A percentile compares a stretch with the other conserved stretches of the same genome.
Evolutionary conservation across 306 rosid genomes (phyloP).

Genomic region (Citrullus amarus): DNA sequence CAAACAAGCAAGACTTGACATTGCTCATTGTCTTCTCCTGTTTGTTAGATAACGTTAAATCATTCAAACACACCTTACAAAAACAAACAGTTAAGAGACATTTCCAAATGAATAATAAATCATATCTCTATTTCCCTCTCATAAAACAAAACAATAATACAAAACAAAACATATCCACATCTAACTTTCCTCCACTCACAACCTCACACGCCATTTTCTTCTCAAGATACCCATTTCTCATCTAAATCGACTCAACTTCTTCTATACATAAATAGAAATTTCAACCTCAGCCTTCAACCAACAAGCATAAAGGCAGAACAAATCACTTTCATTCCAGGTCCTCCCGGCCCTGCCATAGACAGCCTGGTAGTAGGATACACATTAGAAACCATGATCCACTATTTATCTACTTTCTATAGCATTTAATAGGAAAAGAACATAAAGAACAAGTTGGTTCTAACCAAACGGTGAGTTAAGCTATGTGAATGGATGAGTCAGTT

Average conservation of each 20-base stretch:
- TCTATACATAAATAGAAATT: neutral
- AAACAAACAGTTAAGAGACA: slow-evolving; percentile 3
- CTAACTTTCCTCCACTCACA: neutral
- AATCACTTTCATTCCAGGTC: neutral
- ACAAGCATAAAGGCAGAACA: neutral
- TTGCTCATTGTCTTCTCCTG: neutral
- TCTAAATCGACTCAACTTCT: neutral
- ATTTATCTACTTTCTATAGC: neutral
- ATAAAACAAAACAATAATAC: neutral
- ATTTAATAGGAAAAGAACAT: neutral
- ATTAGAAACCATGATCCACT: neutral
- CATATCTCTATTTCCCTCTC: neutral
- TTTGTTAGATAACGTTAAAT: slow-evolving; percentile 5
- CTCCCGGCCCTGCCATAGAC: neutral
- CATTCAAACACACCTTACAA: neutral
- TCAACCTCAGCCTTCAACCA: neutral
- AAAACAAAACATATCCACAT: neutral
- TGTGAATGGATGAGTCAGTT: neutral
- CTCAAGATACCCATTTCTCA: neutral
- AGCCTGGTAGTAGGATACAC: neutral
- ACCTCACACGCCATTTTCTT: neutral
- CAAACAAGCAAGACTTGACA: neutral
- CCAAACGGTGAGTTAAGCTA: neutral
- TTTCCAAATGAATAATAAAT: neutral
- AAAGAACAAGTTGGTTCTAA: neutral